phyloP scores from a whole-genome alignment of 257 asterid genomes.

The Nicotiana paniculata region DNA sequence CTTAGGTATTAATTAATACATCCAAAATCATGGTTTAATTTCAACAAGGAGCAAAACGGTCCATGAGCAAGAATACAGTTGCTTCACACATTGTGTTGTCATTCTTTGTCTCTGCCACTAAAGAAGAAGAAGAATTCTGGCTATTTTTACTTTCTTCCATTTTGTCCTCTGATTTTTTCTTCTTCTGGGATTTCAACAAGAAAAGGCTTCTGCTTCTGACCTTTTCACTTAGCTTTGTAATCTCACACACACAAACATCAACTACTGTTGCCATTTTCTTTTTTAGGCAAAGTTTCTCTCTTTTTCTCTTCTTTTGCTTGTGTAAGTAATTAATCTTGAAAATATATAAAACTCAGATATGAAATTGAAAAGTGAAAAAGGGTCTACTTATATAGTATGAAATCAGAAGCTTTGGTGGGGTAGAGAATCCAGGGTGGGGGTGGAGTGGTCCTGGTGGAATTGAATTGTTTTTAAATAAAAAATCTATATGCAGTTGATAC shows the following conservation, averaged over 20 bases:
- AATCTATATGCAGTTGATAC: constrained; percentile 25
- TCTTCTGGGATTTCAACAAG: constrained; percentile 1
- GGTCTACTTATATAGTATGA: neutral
- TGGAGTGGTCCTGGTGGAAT: neutral
- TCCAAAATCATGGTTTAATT: neutral
- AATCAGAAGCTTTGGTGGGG: neutral
- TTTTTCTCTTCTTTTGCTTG: neutral
- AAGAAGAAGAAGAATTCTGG: constrained; percentile 16
- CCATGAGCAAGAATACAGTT: constrained; percentile 54
- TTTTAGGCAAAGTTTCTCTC: neutral
- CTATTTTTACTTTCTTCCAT: constrained; percentile 18
- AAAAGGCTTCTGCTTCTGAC: constrained; percentile 38
- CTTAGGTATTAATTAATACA: neutral
- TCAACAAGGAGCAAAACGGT: constrained; percentile 71
- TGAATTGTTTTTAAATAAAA: neutral
- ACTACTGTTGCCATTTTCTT: constrained; percentile 46
- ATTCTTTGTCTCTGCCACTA: constrained; percentile 9
- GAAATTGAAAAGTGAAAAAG: neutral
- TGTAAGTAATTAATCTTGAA: neutral
- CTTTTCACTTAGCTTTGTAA: constrained; percentile 46
- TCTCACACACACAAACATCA: constrained; percentile 49
- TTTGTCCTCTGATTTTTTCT: constrained; percentile 21
- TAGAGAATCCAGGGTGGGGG: neutral
- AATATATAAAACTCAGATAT: neutral
- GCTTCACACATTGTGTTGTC: constrained; percentile 48